A percentile compares a stretch with the other conserved stretches of the same genome.
These are phyloP conservation scores for Pseudogymnoascus sp. DNA, from an alignment of 2,329 filamentous ascomycete genomes.

Conservation along the genomic window DNA sequence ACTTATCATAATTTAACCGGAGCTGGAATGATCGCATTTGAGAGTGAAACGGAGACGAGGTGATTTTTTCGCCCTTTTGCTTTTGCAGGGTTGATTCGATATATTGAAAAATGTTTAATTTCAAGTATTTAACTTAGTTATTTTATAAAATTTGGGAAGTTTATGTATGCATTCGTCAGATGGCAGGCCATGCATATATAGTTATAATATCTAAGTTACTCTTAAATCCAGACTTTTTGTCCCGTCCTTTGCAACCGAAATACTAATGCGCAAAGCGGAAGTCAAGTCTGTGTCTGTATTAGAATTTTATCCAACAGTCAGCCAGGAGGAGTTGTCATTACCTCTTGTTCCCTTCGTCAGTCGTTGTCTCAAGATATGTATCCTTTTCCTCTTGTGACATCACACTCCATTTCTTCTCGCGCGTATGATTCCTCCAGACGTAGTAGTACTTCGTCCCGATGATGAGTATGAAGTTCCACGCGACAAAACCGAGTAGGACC, in stretches of 20 bases:
- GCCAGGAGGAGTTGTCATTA: not conserved
- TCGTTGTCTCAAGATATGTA: conserved; percentile 36
- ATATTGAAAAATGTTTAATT: not conserved
- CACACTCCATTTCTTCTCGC: conserved; percentile 34
- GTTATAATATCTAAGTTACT: not conserved
- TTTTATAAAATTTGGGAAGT: not conserved
- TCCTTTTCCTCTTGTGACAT: conserved; percentile 38
- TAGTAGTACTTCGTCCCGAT: conserved; percentile 41
- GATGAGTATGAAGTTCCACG: conserved; percentile 38
- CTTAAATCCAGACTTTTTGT: not conserved
- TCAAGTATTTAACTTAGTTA: not conserved
- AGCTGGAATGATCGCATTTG: not conserved
- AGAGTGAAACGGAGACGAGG: not conserved
- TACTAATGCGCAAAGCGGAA: conserved; percentile 14
- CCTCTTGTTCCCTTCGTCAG: conserved; percentile 35
- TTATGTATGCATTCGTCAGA: not conserved
- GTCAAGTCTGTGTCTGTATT: conserved; percentile 10
- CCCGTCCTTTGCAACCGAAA: not conserved
- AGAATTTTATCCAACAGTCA: not conserved
- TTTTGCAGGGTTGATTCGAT: not conserved
- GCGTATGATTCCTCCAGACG: conserved; percentile 33
- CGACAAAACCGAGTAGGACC: conserved; percentile 41
- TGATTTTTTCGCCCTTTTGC: too few relatives aligned
- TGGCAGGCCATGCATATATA: not conserved
- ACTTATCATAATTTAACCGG: not conserved